Percentiles rank a stretch among this genome's conserved stretches.
Evolutionary conservation across 2,329 filamentous ascomycete species (phyloP).

Genomic region (Penicillium sp.): DNA sequence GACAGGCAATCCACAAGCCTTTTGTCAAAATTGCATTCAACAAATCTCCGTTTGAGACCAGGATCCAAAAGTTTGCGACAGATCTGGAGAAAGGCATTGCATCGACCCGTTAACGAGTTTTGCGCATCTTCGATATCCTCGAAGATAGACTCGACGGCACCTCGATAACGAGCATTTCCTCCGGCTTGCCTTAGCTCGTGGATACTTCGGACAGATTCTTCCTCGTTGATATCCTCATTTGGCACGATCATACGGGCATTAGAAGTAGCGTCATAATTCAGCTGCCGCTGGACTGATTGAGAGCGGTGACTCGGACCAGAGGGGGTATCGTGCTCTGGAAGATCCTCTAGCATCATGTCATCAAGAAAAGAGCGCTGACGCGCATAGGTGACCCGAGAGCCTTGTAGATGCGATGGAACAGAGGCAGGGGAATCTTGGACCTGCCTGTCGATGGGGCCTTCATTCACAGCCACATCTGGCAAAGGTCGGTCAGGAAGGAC

Average conservation of each 20-base stretch:
- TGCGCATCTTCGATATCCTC: constrained; percentile 55
- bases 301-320: constrained; percentile 5
- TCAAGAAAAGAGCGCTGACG: constrained; percentile 58
- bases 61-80: constrained; percentile 49
- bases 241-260: constrained; percentile 33
- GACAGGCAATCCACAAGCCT: constrained; percentile 62
- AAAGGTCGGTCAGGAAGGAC: constrained; percentile 7
- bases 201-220: constrained; percentile 52
- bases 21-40: constrained; percentile 68
- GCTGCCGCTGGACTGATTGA: constrained; percentile 3
- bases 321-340: constrained; percentile 6
- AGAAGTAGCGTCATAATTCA: constrained; percentile 7
- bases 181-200: constrained; percentile 60
- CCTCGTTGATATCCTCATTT: constrained; percentile 47
- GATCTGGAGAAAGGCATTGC: constrained; percentile 56
- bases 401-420: constrained; percentile 27
- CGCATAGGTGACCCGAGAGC: constrained; percentile 56
- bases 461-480: constrained; percentile 4
- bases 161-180: constrained; percentile 54
- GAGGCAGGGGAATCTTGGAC: constrained; percentile 13
- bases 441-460: constrained; percentile 5
- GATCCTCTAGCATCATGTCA: constrained; percentile 39
- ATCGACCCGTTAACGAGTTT: constrained; percentile 46
- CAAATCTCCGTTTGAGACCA: constrained; percentile 52
- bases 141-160: constrained; percentile 54